Evolutionary conservation across 495 filamentous ascomycete species (phyloP), one percentile per base, ranked within the genome.

Genomic region (Penicillium salamii): DNA sequence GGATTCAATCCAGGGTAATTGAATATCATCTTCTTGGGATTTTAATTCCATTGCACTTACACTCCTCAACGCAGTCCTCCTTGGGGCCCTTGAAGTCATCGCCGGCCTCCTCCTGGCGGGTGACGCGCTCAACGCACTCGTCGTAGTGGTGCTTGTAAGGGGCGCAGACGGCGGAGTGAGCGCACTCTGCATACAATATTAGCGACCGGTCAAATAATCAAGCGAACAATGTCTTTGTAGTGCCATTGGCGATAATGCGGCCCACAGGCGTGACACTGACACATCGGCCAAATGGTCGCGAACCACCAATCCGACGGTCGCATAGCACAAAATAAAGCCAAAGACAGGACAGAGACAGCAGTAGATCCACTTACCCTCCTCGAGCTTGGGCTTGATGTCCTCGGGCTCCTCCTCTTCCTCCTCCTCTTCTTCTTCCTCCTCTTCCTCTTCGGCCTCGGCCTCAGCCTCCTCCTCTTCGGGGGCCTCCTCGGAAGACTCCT

Each of bases 51-150:
- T 4, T 26, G 44, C 48, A 83, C 91, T 77, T 85, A 97, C 93
- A 98, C 80, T 98, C 93, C 79, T 98, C 93, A 54, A 98, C 89
- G 61, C 93, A 98, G 77, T 98, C 92, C 80, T 98, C 93, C 62
- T 86, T 80, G 51, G 78, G 70, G 9, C 74, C 79, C 66, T 80
- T 72, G 70, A 79, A 77, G 65, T 78, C 75, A 55, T 79, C 84
- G 59, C 29, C 29, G 3, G 79, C 75, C 58, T 87, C 81, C 57
- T 82, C 72, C 67, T 87, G 82, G 59, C 70, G 71, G 49, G 84
- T 92, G 56, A 97, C 93, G 58, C 93, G 90, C 77, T 95, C 91
- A 59, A 90, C 88, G 68, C 93, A 98, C 72, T 96, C 91, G 53
- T 97, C 91, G 72, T 83, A 97, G 80, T 98, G 93, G 81, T 97